Percentiles rank a stretch among this genome's conserved stretches.
Evolutionary conservation across 306 rosid species (phyloP).

Genomic region (Rosa rugosa): DNA sequence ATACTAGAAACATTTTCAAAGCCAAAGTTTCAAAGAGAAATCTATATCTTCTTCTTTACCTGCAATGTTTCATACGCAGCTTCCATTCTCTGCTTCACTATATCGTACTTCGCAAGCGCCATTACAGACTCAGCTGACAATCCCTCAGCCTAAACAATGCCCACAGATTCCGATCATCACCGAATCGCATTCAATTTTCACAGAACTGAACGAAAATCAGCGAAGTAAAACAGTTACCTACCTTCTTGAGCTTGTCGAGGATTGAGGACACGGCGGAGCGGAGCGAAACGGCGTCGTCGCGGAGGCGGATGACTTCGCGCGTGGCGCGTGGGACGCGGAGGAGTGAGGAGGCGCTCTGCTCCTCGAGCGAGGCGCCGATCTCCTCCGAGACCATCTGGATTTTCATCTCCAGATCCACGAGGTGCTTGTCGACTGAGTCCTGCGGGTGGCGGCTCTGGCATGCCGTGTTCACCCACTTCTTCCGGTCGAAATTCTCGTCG

Average conservation of each 20-base stretch:
- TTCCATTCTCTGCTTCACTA: constrained; percentile 99
- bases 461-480: constrained; percentile 94
- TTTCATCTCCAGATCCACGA: constrained; percentile 88
- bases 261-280: constrained; percentile 82
- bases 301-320: constrained; percentile 86
- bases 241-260: constrained; percentile 94
- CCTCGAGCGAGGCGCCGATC: constrained; percentile 91
- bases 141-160: constrained; percentile 79
- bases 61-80: constrained; percentile 90
- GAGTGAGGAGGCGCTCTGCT: constrained; percentile 82
- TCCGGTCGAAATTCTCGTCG: constrained; percentile 73
- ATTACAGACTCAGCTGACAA: constrained; percentile 94
- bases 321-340: constrained; percentile 96
- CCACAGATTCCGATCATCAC: constrained; percentile 10
- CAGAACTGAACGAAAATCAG: neutral
- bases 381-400: constrained; percentile 95
- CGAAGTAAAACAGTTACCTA: neutral
- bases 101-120: constrained; percentile 89
- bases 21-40: neutral
- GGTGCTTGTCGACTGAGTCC: constrained; percentile 78
- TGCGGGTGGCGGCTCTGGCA: constrained; percentile 84
- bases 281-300: constrained; percentile 88
- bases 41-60: constrained; percentile 40
- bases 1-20: neutral
- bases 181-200: neutral